Conservation (phyloP, 345 rosid species). For the Linum lewisii region DNA sequence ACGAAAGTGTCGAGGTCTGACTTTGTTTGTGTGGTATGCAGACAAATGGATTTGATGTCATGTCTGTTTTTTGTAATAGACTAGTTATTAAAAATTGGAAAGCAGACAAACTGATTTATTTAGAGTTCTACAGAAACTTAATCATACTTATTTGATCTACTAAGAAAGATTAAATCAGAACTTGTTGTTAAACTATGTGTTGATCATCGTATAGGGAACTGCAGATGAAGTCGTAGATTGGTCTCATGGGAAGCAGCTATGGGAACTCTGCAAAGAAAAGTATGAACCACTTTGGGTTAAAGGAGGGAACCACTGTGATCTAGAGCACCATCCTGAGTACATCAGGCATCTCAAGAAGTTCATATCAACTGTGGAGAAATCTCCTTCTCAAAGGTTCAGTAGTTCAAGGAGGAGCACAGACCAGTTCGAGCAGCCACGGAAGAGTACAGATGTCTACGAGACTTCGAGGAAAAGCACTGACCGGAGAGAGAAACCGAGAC, state of each 20-base stretch:
- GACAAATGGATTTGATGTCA: background rate
- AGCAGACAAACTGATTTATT: background rate
- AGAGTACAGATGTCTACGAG: slow-evolving; percentile 60
- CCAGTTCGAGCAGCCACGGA: slow-evolving; percentile 22
- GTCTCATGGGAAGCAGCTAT: slow-evolving; percentile 9
- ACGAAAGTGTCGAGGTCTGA: no score
- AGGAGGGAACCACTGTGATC: slow-evolving; percentile 9
- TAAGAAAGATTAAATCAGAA: no score
- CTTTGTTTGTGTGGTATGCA: background rate
- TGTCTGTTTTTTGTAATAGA: background rate
- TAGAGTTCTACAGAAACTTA: background rate
- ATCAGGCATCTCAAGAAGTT: slow-evolving; percentile 11
- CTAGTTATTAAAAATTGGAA: background rate
- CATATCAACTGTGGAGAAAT: slow-evolving; percentile 7
- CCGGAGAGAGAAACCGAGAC: slow-evolving; percentile 23
- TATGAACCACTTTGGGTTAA: slow-evolving; percentile 10
- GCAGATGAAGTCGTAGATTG: slow-evolving; percentile 8
- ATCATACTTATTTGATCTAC: background rate
- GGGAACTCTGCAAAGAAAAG: slow-evolving; percentile 9
- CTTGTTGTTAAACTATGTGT: background rate
- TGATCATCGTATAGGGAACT: slow-evolving; percentile 6
- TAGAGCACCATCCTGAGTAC: slow-evolving; percentile 9
- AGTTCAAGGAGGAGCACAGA: slow-evolving; percentile 9
- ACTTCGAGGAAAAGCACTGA: slow-evolving; percentile 65
- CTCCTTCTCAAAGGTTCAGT: slow-evolving; percentile 9